These are phyloP conservation scores for Tilletia caries DNA, from an alignment of 1,284 basidiomycete species.

Conservation along the genomic window DNA sequence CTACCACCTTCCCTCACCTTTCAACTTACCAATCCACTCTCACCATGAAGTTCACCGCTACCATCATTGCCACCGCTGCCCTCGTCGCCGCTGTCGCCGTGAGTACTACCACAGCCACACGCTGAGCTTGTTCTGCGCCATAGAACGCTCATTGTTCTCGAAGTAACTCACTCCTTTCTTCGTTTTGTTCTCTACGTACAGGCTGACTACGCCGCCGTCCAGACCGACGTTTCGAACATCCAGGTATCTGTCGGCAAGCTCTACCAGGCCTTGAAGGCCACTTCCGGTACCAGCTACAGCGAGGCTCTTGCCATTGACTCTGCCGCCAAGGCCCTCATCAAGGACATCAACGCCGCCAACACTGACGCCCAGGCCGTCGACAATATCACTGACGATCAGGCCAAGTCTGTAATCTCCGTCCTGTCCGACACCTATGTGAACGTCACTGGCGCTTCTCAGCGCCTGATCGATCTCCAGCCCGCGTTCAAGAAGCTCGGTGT, in stretches of 20 bases:
- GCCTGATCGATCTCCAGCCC: constrained; percentile 16
- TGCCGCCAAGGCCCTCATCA: constrained; percentile 13
- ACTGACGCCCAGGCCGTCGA: constrained; percentile 15
- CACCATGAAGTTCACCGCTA: constrained; percentile 22
- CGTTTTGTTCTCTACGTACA: background rate
- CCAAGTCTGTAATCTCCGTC: constrained; percentile 16
- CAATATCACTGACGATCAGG: constrained; percentile 16
- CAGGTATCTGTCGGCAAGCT: constrained; percentile 15
- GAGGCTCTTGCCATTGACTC: constrained; percentile 17
- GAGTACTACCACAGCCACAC: background rate
- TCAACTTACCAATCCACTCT: background rate
- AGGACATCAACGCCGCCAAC: constrained; percentile 16
- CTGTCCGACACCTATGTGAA: constrained; percentile 18
- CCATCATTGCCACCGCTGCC: constrained; percentile 16
- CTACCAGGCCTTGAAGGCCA: constrained; percentile 7
- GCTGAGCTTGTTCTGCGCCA: too few species aligned
- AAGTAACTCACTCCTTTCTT: background rate
- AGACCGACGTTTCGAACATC: constrained; percentile 19
- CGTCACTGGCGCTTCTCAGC: constrained; percentile 17
- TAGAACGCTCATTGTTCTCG: background rate
- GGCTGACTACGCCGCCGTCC: constrained; percentile 20
- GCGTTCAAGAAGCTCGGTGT: constrained; percentile 19
- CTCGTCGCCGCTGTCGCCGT: constrained; percentile 16
- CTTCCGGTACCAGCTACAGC: constrained; percentile 14
- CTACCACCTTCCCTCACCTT: background rate